phyloP scores from a whole-genome alignment of 139 green algal species.

The Chlorella sorokiniana region DNA sequence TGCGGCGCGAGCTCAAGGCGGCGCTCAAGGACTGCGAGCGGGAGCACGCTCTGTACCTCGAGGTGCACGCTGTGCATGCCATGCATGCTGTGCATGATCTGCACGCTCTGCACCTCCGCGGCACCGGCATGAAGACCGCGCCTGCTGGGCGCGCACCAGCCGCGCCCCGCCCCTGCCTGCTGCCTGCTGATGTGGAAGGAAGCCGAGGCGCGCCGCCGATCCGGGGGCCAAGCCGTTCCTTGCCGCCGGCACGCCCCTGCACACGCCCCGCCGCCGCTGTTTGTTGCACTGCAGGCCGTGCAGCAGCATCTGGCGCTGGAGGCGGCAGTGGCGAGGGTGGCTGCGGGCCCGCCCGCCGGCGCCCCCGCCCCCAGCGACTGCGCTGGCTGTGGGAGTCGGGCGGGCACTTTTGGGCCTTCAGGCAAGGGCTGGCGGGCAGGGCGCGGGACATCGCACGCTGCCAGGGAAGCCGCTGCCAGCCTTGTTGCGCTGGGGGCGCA shows the following conservation, averaged over 20 bases:
- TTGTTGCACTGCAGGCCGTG: slow-evolving; percentile 25
- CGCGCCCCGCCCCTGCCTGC: no score
- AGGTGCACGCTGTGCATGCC: slow-evolving; percentile 10
- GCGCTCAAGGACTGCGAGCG: slow-evolving; percentile 54
- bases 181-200: no score
- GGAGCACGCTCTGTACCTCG: slow-evolving; percentile 51
- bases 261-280: no score
- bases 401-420: slow-evolving; percentile 36
- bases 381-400: slow-evolving; percentile 56
- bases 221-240: no score
- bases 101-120: neutral
- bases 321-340: slow-evolving; percentile 39
- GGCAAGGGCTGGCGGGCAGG: slow-evolving; percentile 1
- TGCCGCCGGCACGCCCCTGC: no score
- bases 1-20: slow-evolving; percentile 50
- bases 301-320: slow-evolving; percentile 26
- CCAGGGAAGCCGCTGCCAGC: neutral
- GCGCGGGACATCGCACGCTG: neutral
- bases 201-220: no score
- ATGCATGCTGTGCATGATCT: neutral
- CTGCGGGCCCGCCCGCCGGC: neutral
- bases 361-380: neutral
- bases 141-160: no score
- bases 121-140: no score
- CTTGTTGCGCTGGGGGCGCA: neutral